phyloP scores from a whole-genome alignment of 805 yeast genomes.

The Cyberlindnera nakhonratchasimensis region DNA sequence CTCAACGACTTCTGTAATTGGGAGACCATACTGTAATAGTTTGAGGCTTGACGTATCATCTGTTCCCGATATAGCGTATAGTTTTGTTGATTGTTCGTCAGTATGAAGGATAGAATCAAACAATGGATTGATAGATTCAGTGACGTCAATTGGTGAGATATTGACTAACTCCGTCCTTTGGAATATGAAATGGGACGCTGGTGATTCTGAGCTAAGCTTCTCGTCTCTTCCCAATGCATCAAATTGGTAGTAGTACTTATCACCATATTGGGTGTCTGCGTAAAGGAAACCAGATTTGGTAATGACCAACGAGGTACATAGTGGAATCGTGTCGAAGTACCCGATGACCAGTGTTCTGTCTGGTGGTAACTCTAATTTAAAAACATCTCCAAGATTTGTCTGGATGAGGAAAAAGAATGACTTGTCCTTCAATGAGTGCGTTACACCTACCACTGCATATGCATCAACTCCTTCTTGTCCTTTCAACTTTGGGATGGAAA shows the following conservation, averaged over 20 bases:
- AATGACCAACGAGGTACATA: constrained; percentile 51
- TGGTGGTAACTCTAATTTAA: constrained; percentile 55
- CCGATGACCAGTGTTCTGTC: constrained; percentile 46
- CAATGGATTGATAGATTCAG: constrained; percentile 49
- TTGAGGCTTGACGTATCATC: constrained; percentile 45
- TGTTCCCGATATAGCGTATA: constrained; percentile 42
- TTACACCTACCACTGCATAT: constrained; percentile 51
- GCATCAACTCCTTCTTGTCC: constrained; percentile 24
- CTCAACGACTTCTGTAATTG: constrained; percentile 59
- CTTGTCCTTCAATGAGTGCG: constrained; percentile 58
- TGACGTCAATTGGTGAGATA: constrained; percentile 52
- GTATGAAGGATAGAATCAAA: constrained; percentile 36
- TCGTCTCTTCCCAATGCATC: constrained; percentile 67
- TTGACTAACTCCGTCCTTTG: constrained; percentile 44
- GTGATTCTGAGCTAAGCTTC: constrained; percentile 32
- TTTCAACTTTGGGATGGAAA: constrained; percentile 56
- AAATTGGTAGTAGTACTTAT: constrained; percentile 73
- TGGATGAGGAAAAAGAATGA: constrained; percentile 68
- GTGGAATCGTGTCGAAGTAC: constrained; percentile 76
- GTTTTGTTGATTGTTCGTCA: constrained; percentile 35
- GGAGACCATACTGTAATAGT: constrained; percentile 52
- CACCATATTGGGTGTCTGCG: constrained; percentile 59
- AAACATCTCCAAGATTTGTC: constrained; percentile 67
- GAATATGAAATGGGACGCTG: constrained; percentile 30
- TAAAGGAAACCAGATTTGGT: constrained; percentile 74